Conservation (phyloP, 2,329 filamentous ascomycete species). For the Penicillium sp. region DNA sequence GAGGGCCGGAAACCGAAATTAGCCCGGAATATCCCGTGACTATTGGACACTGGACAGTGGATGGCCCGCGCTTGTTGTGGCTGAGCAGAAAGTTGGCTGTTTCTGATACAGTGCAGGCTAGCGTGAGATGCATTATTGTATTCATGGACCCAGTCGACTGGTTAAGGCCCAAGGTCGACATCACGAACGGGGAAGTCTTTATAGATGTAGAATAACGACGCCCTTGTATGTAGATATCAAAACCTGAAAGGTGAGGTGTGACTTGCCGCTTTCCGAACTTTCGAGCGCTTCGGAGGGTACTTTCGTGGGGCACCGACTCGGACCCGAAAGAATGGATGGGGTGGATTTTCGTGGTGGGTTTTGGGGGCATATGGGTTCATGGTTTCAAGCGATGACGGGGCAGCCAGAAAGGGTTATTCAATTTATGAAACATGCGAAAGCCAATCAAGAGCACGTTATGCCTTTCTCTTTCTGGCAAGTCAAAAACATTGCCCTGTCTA, state of each 20-base stretch:
- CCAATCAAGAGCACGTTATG: background rate
- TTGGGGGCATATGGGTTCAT: background rate
- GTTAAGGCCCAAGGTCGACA: background rate
- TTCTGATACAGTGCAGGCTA: background rate
- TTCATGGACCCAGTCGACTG: background rate
- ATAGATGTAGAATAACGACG: background rate
- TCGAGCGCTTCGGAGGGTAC: background rate
- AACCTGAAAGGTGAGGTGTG: background rate
- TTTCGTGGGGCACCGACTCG: background rate
- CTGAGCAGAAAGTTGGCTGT: background rate
- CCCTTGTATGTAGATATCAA: background rate
- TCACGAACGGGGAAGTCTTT: background rate
- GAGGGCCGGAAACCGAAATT: background rate
- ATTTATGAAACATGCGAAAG: background rate
- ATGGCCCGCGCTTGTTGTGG: background rate
- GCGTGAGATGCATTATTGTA: background rate
- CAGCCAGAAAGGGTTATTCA: background rate
- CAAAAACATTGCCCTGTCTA: background rate
- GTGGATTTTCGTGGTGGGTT: background rate
- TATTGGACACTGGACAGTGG: background rate
- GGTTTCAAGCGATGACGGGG: background rate
- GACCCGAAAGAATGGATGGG: background rate
- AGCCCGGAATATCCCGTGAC: slow-evolving; percentile 1
- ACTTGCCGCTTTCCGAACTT: background rate
- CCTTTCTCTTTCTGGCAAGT: background rate